A percentile compares a stretch with the other conserved stretches of the same genome.
phyloP scores from a whole-genome alignment of 306 rosid species.

The Vigna hirtella region DNA sequence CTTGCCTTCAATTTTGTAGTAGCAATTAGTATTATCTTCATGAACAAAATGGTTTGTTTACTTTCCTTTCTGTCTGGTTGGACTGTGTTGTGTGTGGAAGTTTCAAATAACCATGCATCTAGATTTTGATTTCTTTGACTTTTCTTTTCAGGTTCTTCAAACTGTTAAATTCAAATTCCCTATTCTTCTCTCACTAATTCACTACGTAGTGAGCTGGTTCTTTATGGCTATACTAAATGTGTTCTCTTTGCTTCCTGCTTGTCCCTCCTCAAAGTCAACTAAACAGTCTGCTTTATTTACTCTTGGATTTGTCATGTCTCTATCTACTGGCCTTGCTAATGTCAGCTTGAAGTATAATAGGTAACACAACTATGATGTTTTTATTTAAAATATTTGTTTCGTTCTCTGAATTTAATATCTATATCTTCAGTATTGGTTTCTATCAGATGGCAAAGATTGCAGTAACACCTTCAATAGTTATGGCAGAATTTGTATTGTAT shows the following conservation, averaged over 20 bases:
- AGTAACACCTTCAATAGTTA: slow-evolving; percentile 81
- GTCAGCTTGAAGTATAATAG: slow-evolving; percentile 93
- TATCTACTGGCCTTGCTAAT: slow-evolving; percentile 89
- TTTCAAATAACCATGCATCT: slow-evolving; percentile 28
- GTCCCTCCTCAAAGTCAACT: slow-evolving; percentile 73
- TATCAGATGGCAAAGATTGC: slow-evolving; percentile 97
- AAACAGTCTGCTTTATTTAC: slow-evolving; percentile 63
- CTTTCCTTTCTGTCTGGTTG: slow-evolving; percentile 31
- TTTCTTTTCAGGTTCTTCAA: slow-evolving; percentile 73
- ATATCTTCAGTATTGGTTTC: slow-evolving; percentile 80
- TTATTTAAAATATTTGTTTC: slow-evolving; percentile 18
- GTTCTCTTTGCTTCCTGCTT: slow-evolving; percentile 71
- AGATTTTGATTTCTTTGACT: slow-evolving; percentile 37
- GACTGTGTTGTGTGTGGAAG: slow-evolving; percentile 9
- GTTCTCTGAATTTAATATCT: slow-evolving; percentile 45
- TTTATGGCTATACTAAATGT: slow-evolving; percentile 78
- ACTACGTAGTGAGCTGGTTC: slow-evolving; percentile 84
- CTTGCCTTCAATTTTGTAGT: slow-evolving; percentile 84
- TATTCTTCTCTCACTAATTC: slow-evolving; percentile 78
- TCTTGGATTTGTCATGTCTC: slow-evolving; percentile 86
- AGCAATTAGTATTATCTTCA: slow-evolving; percentile 82
- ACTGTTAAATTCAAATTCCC: slow-evolving; percentile 78
- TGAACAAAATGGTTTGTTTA: slow-evolving; percentile 81
- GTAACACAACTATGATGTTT: slow-evolving; percentile 47
- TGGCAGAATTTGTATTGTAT: slow-evolving; percentile 73